Percentiles rank a stretch among this genome's conserved stretches.
Evolutionary conservation across 1,284 basidiomycete species (phyloP).

Genomic region (Malassezia slooffiae): DNA sequence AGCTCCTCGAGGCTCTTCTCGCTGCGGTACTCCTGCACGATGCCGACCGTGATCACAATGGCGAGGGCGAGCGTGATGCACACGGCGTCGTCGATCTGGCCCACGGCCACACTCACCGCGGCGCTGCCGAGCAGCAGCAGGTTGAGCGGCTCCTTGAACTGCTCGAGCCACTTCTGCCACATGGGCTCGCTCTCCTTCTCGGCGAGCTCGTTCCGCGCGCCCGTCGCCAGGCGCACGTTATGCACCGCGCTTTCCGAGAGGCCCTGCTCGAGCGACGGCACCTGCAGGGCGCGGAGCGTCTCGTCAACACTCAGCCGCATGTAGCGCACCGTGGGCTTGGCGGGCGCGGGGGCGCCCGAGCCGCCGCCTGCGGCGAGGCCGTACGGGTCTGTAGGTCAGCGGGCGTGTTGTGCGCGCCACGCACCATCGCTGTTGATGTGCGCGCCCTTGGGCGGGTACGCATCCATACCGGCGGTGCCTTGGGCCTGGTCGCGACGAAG

Average conservation of each 20-base stretch:
- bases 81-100: constrained; percentile 83
- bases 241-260: constrained; percentile 19
- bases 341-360: background rate
- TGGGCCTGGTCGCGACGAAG: too few species aligned
- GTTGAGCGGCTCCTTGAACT: constrained; percentile 87
- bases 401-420: too few species aligned
- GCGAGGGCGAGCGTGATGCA: constrained; percentile 86
- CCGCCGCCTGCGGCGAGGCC: constrained; percentile 3
- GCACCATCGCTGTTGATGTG: constrained; percentile 7
- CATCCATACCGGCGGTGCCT: too few species aligned
- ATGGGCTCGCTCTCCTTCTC: constrained; percentile 71
- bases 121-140: constrained; percentile 78
- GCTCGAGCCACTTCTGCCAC: constrained; percentile 75
- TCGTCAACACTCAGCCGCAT: constrained; percentile 23
- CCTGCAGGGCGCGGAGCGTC: constrained; percentile 19
- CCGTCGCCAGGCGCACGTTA: constrained; percentile 17
- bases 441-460: background rate
- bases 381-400: constrained; percentile 3
- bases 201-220: constrained; percentile 67
- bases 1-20: constrained; percentile 88
- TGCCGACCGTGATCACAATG: constrained; percentile 88
- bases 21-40: constrained; percentile 85
- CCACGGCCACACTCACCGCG: constrained; percentile 73
- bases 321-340: constrained; percentile 16
- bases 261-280: constrained; percentile 24